These are phyloP conservation scores for Amborella trichopoda DNA, from an alignment of 164 flowering plant genomes.

Conservation along the genomic window DNA sequence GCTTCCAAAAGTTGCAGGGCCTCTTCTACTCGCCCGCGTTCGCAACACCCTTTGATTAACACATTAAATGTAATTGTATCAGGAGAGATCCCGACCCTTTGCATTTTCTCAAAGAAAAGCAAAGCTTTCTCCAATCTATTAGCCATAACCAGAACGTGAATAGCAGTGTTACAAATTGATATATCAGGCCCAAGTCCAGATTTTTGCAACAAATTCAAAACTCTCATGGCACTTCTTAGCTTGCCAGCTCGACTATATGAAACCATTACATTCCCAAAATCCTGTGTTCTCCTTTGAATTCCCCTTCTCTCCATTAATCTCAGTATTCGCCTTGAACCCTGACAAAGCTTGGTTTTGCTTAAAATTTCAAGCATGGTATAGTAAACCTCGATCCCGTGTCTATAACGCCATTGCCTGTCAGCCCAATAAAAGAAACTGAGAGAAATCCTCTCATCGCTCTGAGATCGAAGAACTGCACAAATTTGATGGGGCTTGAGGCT, in stretches of 20 bases:
- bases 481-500: slow-evolving; percentile 66
- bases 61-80: slow-evolving; percentile 73
- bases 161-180: slow-evolving; percentile 57
- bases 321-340: slow-evolving; percentile 60
- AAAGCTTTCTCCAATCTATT: slow-evolving; percentile 65
- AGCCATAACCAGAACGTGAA: slow-evolving; percentile 67
- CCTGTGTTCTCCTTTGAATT: slow-evolving; percentile 43
- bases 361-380: slow-evolving; percentile 69
- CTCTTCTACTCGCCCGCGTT: slow-evolving; percentile 41
- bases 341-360: slow-evolving; percentile 74
- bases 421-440: slow-evolving; percentile 89
- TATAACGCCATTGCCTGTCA: slow-evolving; percentile 79
- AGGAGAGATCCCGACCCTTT: slow-evolving; percentile 50
- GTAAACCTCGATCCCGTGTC: slow-evolving; percentile 57
- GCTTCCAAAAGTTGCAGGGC: slow-evolving; percentile 52
- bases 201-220: slow-evolving; percentile 69
- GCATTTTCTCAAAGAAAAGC: slow-evolving; percentile 64
- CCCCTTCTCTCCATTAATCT: slow-evolving; percentile 66
- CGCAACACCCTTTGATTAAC: slow-evolving; percentile 81
- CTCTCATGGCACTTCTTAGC: slow-evolving; percentile 53
- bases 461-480: slow-evolving; percentile 61
- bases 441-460: slow-evolving; percentile 57
- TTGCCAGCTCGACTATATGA: slow-evolving; percentile 80
- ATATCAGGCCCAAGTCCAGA: slow-evolving; percentile 62
- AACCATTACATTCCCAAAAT: slow-evolving; percentile 64